Evolutionary conservation across 106 monocot species (phyloP).

Genomic region (Ottelia alismoides): DNA sequence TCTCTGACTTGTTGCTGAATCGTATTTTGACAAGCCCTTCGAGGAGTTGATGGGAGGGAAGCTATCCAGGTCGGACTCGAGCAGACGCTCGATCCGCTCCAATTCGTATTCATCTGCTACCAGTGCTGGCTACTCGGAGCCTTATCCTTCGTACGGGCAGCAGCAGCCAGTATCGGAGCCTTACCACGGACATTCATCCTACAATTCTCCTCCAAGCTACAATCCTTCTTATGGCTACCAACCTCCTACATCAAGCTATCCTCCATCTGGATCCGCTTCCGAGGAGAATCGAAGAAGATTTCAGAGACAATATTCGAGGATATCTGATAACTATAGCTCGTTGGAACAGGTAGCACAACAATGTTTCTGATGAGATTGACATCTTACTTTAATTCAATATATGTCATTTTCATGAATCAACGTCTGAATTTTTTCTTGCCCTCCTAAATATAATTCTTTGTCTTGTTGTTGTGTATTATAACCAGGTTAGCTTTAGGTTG

Average conservation of each 20-base stretch:
- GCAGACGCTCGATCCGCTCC: constrained; percentile 1
- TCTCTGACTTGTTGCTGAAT: too few relatives aligned
- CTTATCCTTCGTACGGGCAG: constrained; percentile 4
- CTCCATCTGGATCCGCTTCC: constrained; percentile 1
- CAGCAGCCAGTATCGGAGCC: too few relatives aligned
- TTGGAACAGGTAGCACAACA: constrained; percentile 90
- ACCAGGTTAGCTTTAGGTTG: too few relatives aligned
- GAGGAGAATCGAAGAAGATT: constrained; percentile 14
- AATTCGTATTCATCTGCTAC: background rate
- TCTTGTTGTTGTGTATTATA: too few relatives aligned
- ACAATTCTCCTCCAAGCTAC: background rate
- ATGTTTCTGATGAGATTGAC: too few relatives aligned
- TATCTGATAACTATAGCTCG: constrained; percentile 63
- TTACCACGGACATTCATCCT: background rate
- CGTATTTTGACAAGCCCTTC: too few relatives aligned
- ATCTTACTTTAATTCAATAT: too few relatives aligned
- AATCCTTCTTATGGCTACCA: background rate
- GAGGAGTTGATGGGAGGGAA: constrained; percentile 18
- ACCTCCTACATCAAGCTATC: background rate
- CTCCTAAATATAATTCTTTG: too few relatives aligned
- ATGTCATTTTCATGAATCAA: too few relatives aligned
- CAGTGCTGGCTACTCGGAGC: background rate
- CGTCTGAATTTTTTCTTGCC: too few relatives aligned
- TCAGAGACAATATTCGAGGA: constrained; percentile 60
- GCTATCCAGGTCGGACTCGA: constrained; percentile 2